These are phyloP conservation scores for Pholiota conissans DNA, from an alignment of 768 basidiomycete species.

Conservation along the genomic window DNA sequence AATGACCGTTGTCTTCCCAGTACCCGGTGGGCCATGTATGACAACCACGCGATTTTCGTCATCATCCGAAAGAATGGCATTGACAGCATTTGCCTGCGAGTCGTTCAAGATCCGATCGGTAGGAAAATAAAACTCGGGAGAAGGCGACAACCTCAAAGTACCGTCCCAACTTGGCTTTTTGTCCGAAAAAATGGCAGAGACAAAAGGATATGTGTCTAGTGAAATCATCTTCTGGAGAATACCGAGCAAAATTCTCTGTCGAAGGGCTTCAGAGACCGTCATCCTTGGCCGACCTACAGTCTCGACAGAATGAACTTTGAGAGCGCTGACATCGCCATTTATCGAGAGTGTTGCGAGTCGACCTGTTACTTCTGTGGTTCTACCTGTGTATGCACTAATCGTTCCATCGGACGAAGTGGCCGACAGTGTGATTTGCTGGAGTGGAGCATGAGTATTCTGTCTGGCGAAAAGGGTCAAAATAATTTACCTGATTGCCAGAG, in stretches of 20 bases:
- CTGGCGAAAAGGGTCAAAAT: background rate
- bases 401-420: background rate
- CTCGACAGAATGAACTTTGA: constrained; percentile 12
- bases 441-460: background rate
- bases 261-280: constrained; percentile 43
- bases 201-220: constrained; percentile 33
- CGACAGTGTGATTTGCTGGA: background rate
- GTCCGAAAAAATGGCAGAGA: constrained; percentile 32
- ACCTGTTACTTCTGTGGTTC: background rate
- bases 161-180: constrained; percentile 1
- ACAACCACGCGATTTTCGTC: constrained; percentile 28
- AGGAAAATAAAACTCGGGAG: constrained; percentile 18
- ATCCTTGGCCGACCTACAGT: constrained; percentile 47
- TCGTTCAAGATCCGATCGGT: constrained; percentile 27
- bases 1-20: constrained; percentile 66
- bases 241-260: constrained; percentile 25
- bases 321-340: background rate
- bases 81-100: constrained; percentile 35
- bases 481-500: constrained; percentile 26
- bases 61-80: constrained; percentile 33
- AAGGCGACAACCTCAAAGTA: background rate
- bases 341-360: background rate
- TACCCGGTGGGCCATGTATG: constrained; percentile 60
- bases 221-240: constrained; percentile 25
- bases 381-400: background rate